Conservation (phyloP, 805 yeast species). For the Hanseniaspora meyeri region DNA sequence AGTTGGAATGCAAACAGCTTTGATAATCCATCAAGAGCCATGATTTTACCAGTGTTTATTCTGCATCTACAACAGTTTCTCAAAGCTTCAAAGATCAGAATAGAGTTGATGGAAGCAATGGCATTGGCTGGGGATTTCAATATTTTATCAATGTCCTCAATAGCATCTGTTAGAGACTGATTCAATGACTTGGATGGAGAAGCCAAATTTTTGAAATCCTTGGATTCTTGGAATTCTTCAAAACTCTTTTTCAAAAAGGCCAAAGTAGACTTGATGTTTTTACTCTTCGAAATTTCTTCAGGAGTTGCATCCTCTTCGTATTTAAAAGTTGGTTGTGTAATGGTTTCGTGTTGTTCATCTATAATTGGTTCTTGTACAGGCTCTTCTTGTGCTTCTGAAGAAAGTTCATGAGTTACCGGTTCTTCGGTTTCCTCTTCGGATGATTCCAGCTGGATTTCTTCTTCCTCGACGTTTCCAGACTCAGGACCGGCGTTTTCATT, state of each 20-base stretch:
- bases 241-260: conserved; percentile 45
- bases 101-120: conserved; percentile 31
- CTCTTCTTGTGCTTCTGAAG: conserved; percentile 18
- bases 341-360: neutral
- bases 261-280: conserved; percentile 26
- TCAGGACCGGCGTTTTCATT: neutral
- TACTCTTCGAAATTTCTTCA: conserved; percentile 13
- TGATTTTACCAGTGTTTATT: conserved; percentile 50
- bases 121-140: conserved; percentile 16
- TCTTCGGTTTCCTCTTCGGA: conserved; percentile 23
- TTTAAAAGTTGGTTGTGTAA: conserved; percentile 15
- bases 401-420: conserved; percentile 20
- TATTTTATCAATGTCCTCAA: conserved; percentile 22
- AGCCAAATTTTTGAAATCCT: conserved; percentile 43
- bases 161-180: conserved; percentile 26
- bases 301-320: conserved; percentile 20
- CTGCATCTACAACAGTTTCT: conserved; percentile 61
- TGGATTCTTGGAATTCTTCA: conserved; percentile 42
- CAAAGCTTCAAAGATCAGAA: conserved; percentile 64
- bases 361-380: conserved; percentile 12
- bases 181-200: conserved; percentile 23
- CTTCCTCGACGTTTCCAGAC: neutral
- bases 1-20: conserved; percentile 74
- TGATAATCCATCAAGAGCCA: conserved; percentile 74
- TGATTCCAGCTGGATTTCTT: conserved; percentile 20